Base-by-base conservation (phyloP, 495 filamentous ascomycete species). In the Daldinia bambusicola region DNA sequence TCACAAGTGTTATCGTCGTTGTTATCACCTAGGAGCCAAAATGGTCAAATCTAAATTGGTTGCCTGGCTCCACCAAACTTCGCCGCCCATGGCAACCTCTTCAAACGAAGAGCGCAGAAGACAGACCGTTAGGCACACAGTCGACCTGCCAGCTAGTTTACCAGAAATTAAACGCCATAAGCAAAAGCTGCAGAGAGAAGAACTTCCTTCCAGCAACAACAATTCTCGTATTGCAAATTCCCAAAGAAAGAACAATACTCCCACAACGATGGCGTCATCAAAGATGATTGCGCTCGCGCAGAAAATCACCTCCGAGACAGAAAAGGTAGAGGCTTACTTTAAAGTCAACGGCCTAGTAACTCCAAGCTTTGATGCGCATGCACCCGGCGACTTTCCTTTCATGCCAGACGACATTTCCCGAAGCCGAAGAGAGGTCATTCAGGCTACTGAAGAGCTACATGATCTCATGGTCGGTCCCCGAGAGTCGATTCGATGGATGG, bases 301-400 rank as follows among this genome's bases (percentile, higher is more conserved):
- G 63, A 77, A 78, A 65, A 82, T 83, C 43, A 66, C 74, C 40
- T 51, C 61, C 9, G 80, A 81, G n/a, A 79, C 81, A 0, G 76
- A 79, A 56, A 83, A 78, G 63, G 69, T 83, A 26, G 80, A 83
- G 63, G 60, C 77, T 0, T 81, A 82, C 63, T 76, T 83, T 59
- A 70, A 70, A n/a, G 66, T 68, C 7, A 75, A 83, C 45, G 75
- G 77, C 56, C 65, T 82, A 0, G 74, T 73, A 20, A 62, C 74
- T 53, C 79, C 79, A n/a, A 76, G 75, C 64, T 81, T 80, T 51
- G 77, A 81, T 37, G 78, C 75, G n/a, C 75, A 80, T 48, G 61
- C 76, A 2, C 78, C 79, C 0, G 69, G 65, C 16, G 80, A 82
- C 37, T 83, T 81, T 59, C 77, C 81, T 4, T 69, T 74, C 40